These are phyloP conservation scores for Globisporangium cederbergense DNA, from an alignment of 352 stramenopile genomes.

Conservation along the genomic window DNA sequence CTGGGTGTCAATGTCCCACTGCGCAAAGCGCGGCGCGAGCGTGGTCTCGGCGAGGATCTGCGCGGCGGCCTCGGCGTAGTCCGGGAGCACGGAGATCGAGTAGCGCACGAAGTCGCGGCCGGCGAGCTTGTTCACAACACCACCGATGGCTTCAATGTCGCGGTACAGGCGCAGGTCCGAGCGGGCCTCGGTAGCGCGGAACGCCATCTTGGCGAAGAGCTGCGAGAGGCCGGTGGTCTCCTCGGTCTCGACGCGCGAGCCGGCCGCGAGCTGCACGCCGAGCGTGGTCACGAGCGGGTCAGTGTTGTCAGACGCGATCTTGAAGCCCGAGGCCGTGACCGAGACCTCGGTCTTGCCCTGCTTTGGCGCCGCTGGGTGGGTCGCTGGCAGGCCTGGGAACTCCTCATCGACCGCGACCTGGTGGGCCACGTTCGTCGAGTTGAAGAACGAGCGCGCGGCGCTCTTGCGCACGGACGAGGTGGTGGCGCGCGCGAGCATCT, in stretches of 20 bases:
- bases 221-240: constrained; percentile 72
- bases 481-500: constrained; percentile 33
- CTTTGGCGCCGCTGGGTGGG: constrained; percentile 32
- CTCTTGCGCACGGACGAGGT: constrained; percentile 25
- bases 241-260: constrained; percentile 61
- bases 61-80: constrained; percentile 61
- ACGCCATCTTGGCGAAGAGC: constrained; percentile 82
- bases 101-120: constrained; percentile 78
- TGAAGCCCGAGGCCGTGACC: constrained; percentile 43
- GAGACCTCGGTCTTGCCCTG: constrained; percentile 33
- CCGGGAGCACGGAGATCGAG: constrained; percentile 69
- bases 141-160: constrained; percentile 79
- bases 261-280: constrained; percentile 58
- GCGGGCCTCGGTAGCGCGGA: constrained; percentile 65
- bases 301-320: constrained; percentile 58
- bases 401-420: constrained; percentile 59
- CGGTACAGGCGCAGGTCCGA: constrained; percentile 82
- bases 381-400: constrained; percentile 49
- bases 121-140: constrained; percentile 50
- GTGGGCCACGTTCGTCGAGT: constrained; percentile 50
- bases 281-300: constrained; percentile 49
- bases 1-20: constrained; percentile 75
- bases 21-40: constrained; percentile 67
- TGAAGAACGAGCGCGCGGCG: constrained; percentile 59
- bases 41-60: constrained; percentile 80